Evolutionary conservation across 192 early-diverging fungal genomes (phyloP).

Genomic region (Entomortierella lignicola): DNA sequence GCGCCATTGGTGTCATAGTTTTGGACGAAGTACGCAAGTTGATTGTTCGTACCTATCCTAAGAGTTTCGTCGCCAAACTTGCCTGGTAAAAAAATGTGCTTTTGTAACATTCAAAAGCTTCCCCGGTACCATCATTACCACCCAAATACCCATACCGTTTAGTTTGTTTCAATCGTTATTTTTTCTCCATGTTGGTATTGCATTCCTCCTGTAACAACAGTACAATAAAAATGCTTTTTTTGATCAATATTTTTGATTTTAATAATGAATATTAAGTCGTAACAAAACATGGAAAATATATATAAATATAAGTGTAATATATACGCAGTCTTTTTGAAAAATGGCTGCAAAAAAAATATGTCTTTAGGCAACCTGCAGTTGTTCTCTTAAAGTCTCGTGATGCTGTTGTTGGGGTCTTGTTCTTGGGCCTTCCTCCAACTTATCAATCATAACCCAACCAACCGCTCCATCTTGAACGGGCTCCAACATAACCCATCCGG

Average conservation of each 20-base stretch:
- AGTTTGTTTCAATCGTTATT: not conserved
- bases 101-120: not conserved
- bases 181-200: too few species aligned
- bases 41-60: conserved; percentile 49
- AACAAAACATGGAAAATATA: too few species aligned
- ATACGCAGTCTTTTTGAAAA: too few species aligned
- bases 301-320: too few species aligned
- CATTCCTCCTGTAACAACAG: too few species aligned
- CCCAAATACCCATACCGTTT: conserved; percentile 3
- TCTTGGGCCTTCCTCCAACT: conserved; percentile 18
- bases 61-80: conserved; percentile 26
- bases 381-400: not conserved
- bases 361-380: not conserved
- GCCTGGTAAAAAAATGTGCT: conserved; percentile 41
- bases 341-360: too few species aligned
- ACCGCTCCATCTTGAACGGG: conserved; percentile 48
- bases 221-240: too few species aligned
- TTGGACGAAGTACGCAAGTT: conserved; percentile 76
- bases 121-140: not conserved
- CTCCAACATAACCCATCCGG: conserved; percentile 49
- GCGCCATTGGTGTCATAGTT: conserved; percentile 67
- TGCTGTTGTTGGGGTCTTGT: not conserved
- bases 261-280: too few species aligned
- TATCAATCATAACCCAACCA: conserved; percentile 45
- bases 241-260: too few species aligned